Conservation (phyloP, 129 eudicot genomes). For the Oenanthe sinensis region DNA sequence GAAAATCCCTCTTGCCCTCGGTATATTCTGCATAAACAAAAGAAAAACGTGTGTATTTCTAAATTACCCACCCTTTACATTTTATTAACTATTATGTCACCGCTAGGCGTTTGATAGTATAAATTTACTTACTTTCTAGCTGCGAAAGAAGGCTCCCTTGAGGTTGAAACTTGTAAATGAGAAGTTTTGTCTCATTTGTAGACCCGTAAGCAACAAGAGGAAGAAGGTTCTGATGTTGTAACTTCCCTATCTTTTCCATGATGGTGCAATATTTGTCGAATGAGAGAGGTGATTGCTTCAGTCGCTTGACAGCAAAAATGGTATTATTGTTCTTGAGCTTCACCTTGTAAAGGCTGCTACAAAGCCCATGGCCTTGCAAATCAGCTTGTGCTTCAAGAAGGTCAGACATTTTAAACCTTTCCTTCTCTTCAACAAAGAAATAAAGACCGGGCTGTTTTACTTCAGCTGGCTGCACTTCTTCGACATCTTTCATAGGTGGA, state of each 20-base stretch:
- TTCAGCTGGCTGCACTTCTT: constrained; percentile 21
- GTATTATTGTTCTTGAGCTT: constrained; percentile 28
- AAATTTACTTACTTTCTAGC: constrained; percentile 41
- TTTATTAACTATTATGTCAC: background rate
- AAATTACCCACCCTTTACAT: too few relatives aligned
- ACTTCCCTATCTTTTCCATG: constrained; percentile 44
- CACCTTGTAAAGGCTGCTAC: constrained; percentile 68
- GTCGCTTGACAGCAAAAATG: constrained; percentile 51
- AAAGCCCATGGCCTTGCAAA: constrained; percentile 38
- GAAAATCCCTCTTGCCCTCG: constrained; percentile 42
- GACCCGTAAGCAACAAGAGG: constrained; percentile 52
- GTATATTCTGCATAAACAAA: constrained; percentile 31
- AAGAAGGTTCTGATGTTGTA: constrained; percentile 52
- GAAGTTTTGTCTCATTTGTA: constrained; percentile 47
- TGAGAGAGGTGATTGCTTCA: constrained; percentile 42
- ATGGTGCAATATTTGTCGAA: constrained; percentile 29
- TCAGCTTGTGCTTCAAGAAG: constrained; percentile 65
- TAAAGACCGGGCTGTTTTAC: constrained; percentile 37
- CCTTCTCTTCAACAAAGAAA: constrained; percentile 47
- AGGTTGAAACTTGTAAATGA: constrained; percentile 45
- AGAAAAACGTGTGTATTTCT: background rate
- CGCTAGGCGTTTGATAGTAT: background rate
- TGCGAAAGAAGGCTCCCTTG: constrained; percentile 54
- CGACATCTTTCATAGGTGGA: constrained; percentile 17
- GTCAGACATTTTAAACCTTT: constrained; percentile 42